These are phyloP conservation scores for Balakata baccata DNA, from an alignment of 345 rosid species.

Conservation along the genomic window DNA sequence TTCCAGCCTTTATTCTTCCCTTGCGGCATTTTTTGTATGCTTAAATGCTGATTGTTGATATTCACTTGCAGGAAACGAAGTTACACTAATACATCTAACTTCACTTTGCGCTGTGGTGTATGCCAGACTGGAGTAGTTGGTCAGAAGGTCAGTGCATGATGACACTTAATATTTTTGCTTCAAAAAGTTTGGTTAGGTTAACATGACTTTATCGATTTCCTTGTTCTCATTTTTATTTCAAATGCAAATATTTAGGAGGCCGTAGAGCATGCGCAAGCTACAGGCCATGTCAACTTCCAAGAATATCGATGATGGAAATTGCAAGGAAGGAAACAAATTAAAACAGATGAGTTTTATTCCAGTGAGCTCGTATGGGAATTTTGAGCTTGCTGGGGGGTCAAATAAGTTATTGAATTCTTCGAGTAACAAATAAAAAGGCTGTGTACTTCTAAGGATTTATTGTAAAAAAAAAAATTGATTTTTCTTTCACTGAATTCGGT, in stretches of 20 bases:
- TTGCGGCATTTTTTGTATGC: not conserved
- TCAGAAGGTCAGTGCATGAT: slow-evolving; percentile 54
- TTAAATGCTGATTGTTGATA: not conserved
- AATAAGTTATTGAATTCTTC: slow-evolving; percentile 2
- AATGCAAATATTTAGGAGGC: slow-evolving; percentile 58
- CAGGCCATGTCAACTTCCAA: slow-evolving; percentile 92
- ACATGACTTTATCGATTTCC: not conserved
- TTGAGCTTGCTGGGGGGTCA: not conserved
- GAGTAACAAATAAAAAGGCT: not conserved
- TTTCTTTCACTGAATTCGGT: too few species aligned
- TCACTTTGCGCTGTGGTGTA: slow-evolving; percentile 87
- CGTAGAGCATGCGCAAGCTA: slow-evolving; percentile 86
- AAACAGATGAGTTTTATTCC: not conserved
- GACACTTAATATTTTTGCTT: not conserved
- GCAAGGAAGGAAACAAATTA: not conserved
- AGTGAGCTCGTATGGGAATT: too few species aligned
- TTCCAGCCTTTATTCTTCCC: not conserved
- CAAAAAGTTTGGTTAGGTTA: not conserved
- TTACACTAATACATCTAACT: slow-evolving; percentile 73
- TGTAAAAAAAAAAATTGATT: not conserved
- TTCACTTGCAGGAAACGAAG: slow-evolving; percentile 61
- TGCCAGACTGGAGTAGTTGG: slow-evolving; percentile 91
- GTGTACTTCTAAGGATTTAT: not conserved
- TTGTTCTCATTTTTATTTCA: not conserved
- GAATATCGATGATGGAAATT: slow-evolving; percentile 34